Evolutionary conservation across 2,329 filamentous ascomycete genomes (phyloP), one percentile per base, ranked within the genome.

Genomic region (Rhynchosporium graminicola): DNA sequence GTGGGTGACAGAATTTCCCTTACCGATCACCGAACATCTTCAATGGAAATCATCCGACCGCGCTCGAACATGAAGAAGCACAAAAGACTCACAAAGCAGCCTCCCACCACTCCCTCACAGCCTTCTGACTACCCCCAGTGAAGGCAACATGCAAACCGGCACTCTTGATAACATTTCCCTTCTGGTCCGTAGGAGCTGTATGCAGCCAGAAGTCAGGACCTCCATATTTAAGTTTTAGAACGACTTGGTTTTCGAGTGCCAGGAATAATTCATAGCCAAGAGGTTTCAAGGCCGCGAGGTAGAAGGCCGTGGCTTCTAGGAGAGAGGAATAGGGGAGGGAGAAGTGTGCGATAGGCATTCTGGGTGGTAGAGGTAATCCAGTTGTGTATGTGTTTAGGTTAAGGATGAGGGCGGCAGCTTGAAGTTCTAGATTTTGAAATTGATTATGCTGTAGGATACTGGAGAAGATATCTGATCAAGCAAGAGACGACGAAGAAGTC

Each of bases 121-220:
- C 48, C 48, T 38, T 51, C 50, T 60, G 28, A n/a, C 55, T 61
- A 3, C 38, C 62, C 4, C 42, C 65, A 15, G 52, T 43, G 42
- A 65, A 64, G 4, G 57, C 54, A 62, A 65, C 55, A 62, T 65
- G 60, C 9, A 60, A 47, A 4, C 26, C 46, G 10, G 43, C 46
- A 2, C 43, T 31, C 26, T 28, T 51, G 12, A 33, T 45, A 13
- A 12, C 38, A 33, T 38, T 20, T 10, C 58, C 40, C 26, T 59
- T 55, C 31, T 61, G 62, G 2, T 38, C 26, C 1, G 46, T 48
- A 6, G 46, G 26, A 48, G 8, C 7, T 31, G 26, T 26, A 56
- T 67, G 65, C 50, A 67, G 20, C 62, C 63, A 65, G 48, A 67
- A 65, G 54, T 67, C 62, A 1, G 65, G 65, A n/a, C 36, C 60